Conservation (phyloP, 2,329 filamentous ascomycete genomes). For the Cercospora berteroae region DNA sequence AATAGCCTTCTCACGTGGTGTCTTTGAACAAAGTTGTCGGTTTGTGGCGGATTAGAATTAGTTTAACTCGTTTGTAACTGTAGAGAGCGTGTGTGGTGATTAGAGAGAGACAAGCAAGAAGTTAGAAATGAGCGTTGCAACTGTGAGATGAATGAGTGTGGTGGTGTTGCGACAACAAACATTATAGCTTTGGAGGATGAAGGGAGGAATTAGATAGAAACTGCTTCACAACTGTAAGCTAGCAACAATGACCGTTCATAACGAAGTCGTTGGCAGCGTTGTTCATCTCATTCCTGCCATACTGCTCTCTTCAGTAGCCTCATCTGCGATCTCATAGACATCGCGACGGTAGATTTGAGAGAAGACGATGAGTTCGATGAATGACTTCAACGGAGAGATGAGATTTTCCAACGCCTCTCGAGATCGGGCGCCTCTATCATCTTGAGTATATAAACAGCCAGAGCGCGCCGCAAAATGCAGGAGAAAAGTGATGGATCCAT, state of each 20-base stretch:
- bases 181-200: constrained; percentile 6
- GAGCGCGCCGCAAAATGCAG: constrained; percentile 6
- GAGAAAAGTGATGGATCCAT: constrained; percentile 4
- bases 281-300: constrained; percentile 13
- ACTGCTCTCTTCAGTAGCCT: neutral
- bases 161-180: constrained; percentile 7
- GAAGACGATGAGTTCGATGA: constrained; percentile 17
- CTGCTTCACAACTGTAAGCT: constrained; percentile 6
- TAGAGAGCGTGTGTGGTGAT: constrained; percentile 10
- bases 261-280: constrained; percentile 12
- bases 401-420: constrained; percentile 13
- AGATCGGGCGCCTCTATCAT: constrained; percentile 6
- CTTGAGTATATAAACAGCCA: constrained; percentile 10
- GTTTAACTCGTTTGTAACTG: constrained; percentile 1
- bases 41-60: constrained; percentile 8
- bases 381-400: constrained; percentile 12
- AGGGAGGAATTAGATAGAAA: constrained; percentile 11
- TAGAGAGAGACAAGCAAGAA: constrained; percentile 7
- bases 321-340: neutral
- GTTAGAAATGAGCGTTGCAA: constrained; percentile 16
- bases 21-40: neutral
- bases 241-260: constrained; percentile 3
- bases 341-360: constrained; percentile 9
- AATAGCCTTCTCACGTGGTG: constrained; percentile 17
- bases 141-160: constrained; percentile 13